Evolutionary conservation across 1,284 basidiomycete species (phyloP), one percentile per base, ranked within the genome.

Genomic region (Crocinoboletus sp.): DNA sequence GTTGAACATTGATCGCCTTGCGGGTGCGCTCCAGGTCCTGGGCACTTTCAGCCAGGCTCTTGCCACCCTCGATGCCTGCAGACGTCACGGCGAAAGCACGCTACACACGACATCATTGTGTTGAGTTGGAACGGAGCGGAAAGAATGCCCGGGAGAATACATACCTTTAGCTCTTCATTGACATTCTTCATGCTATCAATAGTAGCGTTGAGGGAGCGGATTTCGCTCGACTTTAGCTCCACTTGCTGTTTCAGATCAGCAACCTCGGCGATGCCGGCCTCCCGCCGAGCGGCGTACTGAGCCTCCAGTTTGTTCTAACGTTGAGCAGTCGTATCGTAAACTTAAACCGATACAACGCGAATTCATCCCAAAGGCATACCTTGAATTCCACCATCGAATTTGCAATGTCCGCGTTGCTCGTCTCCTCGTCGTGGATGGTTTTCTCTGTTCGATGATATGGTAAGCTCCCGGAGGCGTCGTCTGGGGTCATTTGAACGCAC

Each of bases 11-110:
- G 72, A 98, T 94, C 15, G 92, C 90, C 71, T 98, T 97, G 58
- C 96, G 84, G 40, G 92, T 94, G 42, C 94, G 80, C 69, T 99
- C 97, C 57, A 99, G 82, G 69, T 99, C 97, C 68, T 94, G 89
- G 6, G 94, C 93, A 57, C 92, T 94, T 70, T 95, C 90, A 40
- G 93, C 94, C 35, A 99, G 80, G 67, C 91, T 93, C 77, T 93
- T 95, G 42, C 94, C 93, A 45, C 94, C 94, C 64, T 94, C 91
- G 59, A 95, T 93, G 43, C 94, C 94, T 48, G 94, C 92, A 45
- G 94, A 94, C 20, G 95, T 95, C 43, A 94, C 90, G 39, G 92
- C 92, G 60, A 99, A 94, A 12, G 94, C 93, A 32, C 94, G 91
- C 92, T 96, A 63, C 40, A 45, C 45, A 38, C n/a, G 49, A 11